Evolutionary conservation across 805 yeast species (phyloP), one percentile per base, ranked within the genome.

Genomic region (Spathaspora gorwiae): DNA sequence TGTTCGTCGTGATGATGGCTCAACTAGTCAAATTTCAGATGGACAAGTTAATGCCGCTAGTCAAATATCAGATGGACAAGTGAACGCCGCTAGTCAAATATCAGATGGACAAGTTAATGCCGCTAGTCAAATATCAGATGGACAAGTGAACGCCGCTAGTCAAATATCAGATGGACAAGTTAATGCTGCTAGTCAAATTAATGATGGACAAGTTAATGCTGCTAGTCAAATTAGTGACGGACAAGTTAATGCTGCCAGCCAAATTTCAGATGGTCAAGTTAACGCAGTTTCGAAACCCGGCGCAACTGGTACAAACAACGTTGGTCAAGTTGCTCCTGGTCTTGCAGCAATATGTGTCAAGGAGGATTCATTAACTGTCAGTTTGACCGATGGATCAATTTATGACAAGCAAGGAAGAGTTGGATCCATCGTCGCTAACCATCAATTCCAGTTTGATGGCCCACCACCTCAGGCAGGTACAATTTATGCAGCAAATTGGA

Each of bases 401-500:
- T 29, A 29, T 32, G 76, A 71, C 51, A 48, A 62, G n/a, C 46
- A 63, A 49, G 72, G 70, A 38, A 67, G 76, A 63, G 54, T 70
- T 49, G 76, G 76, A 44, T 66, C 73, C 37, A 70, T 71, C 58
- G 76, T 71, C 50, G 74, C 76, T 46, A 71, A 71, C 65, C 76
- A 85, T 73, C 92, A 84, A 72, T 81, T 83, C 77, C 88, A 82
- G 69, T 82, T 81, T 60, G 87, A 83, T 61, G 87, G 87, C 61
- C 87, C 87, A 47, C 84, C 87, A 70, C 90, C 90, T 60, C 92
- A 84, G 74, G 87, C 85, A 31, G 87, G 86, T 66, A 75, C 86
- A 47, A 76, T 81, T 55, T 78, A 75, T 57, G 83, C 86, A 51
- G 78, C 76, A 39, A 84, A 84, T 49, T 79, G 83, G 84, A 72